A percentile compares a stretch with the other conserved stretches of the same genome.
Conservation (phyloP, 2,329 filamentous ascomycete species). For the Colletotrichum gigasporum region DNA sequence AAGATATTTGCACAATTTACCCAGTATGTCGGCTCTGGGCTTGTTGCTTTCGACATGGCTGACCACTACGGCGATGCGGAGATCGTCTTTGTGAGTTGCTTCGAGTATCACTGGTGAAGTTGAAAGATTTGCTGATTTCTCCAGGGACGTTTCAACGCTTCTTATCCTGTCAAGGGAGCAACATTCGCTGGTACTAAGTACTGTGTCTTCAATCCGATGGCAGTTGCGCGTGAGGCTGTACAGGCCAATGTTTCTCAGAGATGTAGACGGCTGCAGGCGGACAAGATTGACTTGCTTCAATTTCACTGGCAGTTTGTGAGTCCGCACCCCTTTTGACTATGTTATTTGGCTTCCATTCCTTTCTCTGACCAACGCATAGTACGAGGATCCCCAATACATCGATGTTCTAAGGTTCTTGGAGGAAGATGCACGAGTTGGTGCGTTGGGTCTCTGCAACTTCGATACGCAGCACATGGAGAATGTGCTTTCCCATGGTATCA, state of each 20-base stretch:
- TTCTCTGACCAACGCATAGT: not conserved
- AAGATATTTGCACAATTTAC: constrained; percentile 39
- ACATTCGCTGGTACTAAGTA: constrained; percentile 47
- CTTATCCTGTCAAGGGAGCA: constrained; percentile 35
- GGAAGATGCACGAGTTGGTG: not conserved
- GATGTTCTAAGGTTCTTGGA: constrained; percentile 6
- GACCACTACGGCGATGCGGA: constrained; percentile 42
- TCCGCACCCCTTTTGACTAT: fast-evolving
- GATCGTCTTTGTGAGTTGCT: constrained; percentile 33
- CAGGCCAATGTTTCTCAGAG: constrained; percentile 42
- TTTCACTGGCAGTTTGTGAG: constrained; percentile 49
- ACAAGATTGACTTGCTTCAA: constrained; percentile 45
- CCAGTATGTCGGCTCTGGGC: constrained; percentile 36
- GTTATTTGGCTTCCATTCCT: not conserved
- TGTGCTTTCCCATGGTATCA: not conserved
- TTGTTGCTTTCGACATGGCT: constrained; percentile 45
- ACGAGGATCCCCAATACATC: constrained; percentile 21
- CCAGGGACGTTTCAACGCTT: constrained; percentile 43
- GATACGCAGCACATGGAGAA: constrained; percentile 12
- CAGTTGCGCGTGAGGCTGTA: constrained; percentile 40
- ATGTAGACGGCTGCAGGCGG: constrained; percentile 41
- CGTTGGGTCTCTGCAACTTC: constrained; percentile 23
- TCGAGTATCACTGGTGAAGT: too few relatives aligned
- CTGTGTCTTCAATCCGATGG: constrained; percentile 43
- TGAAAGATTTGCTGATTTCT: constrained; percentile 33